Evolutionary conservation across 495 filamentous ascomycete species (phyloP).

Genomic region (Xylaria flabelliformis): DNA sequence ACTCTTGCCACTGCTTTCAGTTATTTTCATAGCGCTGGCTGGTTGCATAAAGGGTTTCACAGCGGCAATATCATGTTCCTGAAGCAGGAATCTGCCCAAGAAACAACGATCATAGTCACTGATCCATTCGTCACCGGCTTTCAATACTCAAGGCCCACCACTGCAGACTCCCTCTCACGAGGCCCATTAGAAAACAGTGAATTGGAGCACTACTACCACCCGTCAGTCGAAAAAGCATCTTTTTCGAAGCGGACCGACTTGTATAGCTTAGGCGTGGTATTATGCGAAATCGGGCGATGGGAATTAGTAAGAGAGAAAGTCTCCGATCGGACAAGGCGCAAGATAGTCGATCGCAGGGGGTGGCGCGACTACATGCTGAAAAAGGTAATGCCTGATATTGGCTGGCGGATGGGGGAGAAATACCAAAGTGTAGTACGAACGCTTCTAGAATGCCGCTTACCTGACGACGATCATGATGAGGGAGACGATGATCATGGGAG

Average conservation of each 20-base stretch:
- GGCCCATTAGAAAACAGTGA: not conserved
- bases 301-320: not conserved
- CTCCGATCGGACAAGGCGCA: not conserved
- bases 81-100: not conserved
- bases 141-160: conserved; percentile 5
- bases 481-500: not conserved
- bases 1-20: conserved; percentile 7
- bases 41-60: conserved; percentile 17
- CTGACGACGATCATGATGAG: not conserved
- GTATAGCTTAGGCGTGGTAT: conserved; percentile 3
- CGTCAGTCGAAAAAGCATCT: not conserved
- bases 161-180: not conserved
- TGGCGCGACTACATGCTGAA: not conserved
- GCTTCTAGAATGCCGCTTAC: conserved; percentile 5
- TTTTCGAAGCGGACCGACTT: not conserved
- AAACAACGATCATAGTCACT: not conserved
- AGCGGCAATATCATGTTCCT: conserved; percentile 13
- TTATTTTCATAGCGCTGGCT: not conserved
- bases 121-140: conserved; percentile 15
- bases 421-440: conserved; percentile 10
- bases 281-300: conserved; percentile 19
- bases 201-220: conserved; percentile 16
- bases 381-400: not conserved
- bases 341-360: not conserved
- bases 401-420: conserved; percentile 11